Percentiles rank a stretch among this genome's conserved stretches.
These are phyloP conservation scores for Diaporthe longicolla DNA, from an alignment of 2,329 filamentous ascomycete species.

Conservation along the genomic window DNA sequence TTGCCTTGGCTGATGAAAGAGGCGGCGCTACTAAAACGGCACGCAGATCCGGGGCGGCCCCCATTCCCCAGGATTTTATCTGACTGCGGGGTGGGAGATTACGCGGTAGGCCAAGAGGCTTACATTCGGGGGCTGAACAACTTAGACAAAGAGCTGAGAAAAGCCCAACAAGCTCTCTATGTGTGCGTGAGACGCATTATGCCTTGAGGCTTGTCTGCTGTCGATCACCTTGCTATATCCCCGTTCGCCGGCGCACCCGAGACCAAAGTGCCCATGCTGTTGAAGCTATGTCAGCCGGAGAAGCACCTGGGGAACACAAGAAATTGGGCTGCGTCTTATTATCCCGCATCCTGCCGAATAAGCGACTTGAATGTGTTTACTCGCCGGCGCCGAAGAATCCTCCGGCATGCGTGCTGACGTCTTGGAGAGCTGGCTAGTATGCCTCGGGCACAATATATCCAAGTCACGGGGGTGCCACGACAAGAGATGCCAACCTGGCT, in stretches of 20 bases:
- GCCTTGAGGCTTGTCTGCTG: neutral
- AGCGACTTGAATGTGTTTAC: neutral
- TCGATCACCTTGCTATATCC: neutral
- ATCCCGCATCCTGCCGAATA: conserved; percentile 4
- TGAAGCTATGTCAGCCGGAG: conserved; percentile 3
- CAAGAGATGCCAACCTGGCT: conserved; percentile 20
- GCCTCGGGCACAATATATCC: conserved; percentile 23
- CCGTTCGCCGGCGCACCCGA: conserved; percentile 2
- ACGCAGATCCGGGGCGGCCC: neutral
- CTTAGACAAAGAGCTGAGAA: neutral
- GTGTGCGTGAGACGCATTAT: neutral
- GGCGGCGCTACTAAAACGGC: neutral
- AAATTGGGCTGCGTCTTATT: neutral
- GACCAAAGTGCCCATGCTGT: neutral
- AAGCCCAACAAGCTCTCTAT: neutral
- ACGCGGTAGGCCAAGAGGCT: conserved; percentile 17
- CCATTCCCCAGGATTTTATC: conserved; percentile 6
- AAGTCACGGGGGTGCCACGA: conserved; percentile 16
- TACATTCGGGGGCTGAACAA: neutral
- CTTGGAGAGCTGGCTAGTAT: neutral
- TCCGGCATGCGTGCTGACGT: conserved; percentile 10
- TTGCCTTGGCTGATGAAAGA: conserved; percentile 29
- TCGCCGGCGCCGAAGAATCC: neutral
- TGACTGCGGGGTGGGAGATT: conserved; percentile 21
- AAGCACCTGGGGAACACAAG: neutral